phyloP scores from a whole-genome alignment of 2,329 filamentous ascomycete genomes.

The Hypoxylon sp. region DNA sequence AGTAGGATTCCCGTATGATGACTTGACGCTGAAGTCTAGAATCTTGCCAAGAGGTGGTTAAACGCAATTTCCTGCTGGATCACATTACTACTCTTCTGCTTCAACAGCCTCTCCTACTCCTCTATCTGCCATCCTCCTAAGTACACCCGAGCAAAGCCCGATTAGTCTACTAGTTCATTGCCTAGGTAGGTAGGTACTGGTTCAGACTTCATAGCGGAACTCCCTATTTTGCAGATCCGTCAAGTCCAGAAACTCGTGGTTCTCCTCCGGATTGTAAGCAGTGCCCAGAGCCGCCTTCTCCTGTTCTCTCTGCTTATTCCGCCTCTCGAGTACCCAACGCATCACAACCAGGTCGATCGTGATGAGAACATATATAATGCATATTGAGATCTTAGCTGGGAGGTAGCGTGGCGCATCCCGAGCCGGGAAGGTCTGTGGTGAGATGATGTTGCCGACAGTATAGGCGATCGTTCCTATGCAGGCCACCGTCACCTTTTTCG shows the following conservation, averaged over 20 bases:
- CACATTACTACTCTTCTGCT: not conserved
- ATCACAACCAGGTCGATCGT: constrained; percentile 51
- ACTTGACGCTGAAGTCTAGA: too few species aligned
- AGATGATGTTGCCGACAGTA: constrained; percentile 58
- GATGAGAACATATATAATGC: constrained; percentile 47
- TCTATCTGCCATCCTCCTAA: not conserved
- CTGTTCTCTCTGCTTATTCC: constrained; percentile 49
- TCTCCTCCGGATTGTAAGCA: constrained; percentile 47
- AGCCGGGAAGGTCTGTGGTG: constrained; percentile 57
- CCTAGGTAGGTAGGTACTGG: too few species aligned
- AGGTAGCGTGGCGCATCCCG: constrained; percentile 49
- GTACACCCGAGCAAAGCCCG: not conserved
- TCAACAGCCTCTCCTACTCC: not conserved
- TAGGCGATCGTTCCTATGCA: constrained; percentile 54
- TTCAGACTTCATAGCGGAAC: constrained; percentile 44
- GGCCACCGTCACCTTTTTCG: constrained; percentile 54
- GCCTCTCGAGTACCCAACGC: constrained; percentile 47
- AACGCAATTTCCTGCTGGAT: too few species aligned
- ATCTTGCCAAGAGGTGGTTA: too few species aligned
- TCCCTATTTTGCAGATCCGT: constrained; percentile 49
- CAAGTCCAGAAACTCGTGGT: constrained; percentile 51
- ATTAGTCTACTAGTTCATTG: not conserved
- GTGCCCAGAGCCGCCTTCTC: constrained; percentile 45
- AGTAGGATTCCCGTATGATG: too few species aligned
- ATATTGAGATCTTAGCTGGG: constrained; percentile 41